These are phyloP conservation scores for Neurospora sublineolata DNA, from an alignment of 495 filamentous ascomycete species.

Conservation along the genomic window DNA sequence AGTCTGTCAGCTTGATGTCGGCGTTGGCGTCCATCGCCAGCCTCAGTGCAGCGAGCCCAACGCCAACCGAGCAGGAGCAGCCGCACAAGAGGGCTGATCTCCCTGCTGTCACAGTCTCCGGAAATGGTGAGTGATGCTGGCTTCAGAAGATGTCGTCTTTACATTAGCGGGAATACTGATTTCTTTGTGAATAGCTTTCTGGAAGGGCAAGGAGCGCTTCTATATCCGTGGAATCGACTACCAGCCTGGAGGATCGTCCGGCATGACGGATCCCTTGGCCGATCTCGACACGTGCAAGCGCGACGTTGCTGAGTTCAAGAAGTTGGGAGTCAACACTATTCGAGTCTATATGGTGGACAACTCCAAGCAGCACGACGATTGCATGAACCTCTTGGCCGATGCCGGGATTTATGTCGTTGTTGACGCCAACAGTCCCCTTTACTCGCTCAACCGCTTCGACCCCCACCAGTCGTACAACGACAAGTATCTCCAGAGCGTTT, in stretches of 20 bases:
- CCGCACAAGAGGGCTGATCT: constrained; percentile 35
- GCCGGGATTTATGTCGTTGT: constrained; percentile 88
- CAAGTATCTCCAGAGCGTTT: constrained; percentile 82
- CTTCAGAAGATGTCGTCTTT: neutral
- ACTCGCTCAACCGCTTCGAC: constrained; percentile 70
- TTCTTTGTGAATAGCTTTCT: constrained; percentile 53
- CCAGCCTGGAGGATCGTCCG: constrained; percentile 81
- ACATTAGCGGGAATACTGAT: neutral
- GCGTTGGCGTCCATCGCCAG: constrained; percentile 45
- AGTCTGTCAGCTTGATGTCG: constrained; percentile 23
- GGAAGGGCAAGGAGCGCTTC: constrained; percentile 70
- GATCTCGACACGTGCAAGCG: constrained; percentile 60
- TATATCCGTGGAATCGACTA: constrained; percentile 94
- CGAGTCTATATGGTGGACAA: constrained; percentile 93
- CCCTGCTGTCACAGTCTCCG: constrained; percentile 34
- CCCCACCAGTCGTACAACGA: constrained; percentile 76
- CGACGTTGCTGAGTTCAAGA: constrained; percentile 73
- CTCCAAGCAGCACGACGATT: constrained; percentile 66
- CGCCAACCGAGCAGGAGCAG: constrained; percentile 46
- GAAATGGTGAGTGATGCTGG: constrained; percentile 28
- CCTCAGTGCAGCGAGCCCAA: constrained; percentile 44
- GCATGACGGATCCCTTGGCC: constrained; percentile 68
- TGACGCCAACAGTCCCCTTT: constrained; percentile 51
- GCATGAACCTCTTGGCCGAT: constrained; percentile 70
- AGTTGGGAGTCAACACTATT: constrained; percentile 81